These are phyloP conservation scores for Scedosporium minutisporum DNA, from an alignment of 2,329 filamentous ascomycete genomes.

Conservation along the genomic window DNA sequence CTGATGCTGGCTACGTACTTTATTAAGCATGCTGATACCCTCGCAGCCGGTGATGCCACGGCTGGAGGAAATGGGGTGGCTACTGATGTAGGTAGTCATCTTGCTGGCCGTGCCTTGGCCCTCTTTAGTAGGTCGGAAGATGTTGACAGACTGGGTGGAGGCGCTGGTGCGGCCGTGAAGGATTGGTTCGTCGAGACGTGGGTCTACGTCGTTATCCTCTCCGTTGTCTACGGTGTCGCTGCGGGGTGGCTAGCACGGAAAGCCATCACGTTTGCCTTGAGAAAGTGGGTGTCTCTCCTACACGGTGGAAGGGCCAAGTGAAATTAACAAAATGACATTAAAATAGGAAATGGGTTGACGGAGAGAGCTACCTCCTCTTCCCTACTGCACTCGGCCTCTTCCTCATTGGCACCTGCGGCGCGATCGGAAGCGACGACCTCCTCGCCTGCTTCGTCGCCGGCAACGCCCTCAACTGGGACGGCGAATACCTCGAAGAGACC, in stretches of 20 bases:
- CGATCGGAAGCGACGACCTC: constrained; percentile 49
- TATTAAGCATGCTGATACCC: constrained; percentile 40
- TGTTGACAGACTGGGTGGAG: constrained; percentile 42
- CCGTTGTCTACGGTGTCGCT: constrained; percentile 40
- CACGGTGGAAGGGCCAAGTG: too few relatives aligned
- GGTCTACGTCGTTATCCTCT: constrained; percentile 48
- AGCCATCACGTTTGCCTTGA: constrained; percentile 32
- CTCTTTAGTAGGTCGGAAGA: constrained; percentile 12
- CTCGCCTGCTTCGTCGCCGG: constrained; percentile 53
- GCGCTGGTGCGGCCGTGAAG: constrained; percentile 39
- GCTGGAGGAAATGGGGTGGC: not conserved
- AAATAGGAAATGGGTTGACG: constrained; percentile 42
- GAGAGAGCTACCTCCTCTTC: constrained; percentile 42
- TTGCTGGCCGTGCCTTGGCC: constrained; percentile 11
- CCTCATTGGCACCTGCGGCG: constrained; percentile 46
- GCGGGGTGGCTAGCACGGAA: constrained; percentile 38
- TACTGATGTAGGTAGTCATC: not conserved
- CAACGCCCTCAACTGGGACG: constrained; percentile 52
- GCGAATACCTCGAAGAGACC: constrained; percentile 45
- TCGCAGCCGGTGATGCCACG: constrained; percentile 9
- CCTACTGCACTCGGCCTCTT: constrained; percentile 46
- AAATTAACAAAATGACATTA: not conserved
- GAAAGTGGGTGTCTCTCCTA: constrained; percentile 5
- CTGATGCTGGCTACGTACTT: constrained; percentile 48
- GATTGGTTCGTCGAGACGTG: constrained; percentile 52